These are phyloP conservation scores for Pythium monospermum DNA, from an alignment of 352 stramenopile genomes.

Conservation along the genomic window DNA sequence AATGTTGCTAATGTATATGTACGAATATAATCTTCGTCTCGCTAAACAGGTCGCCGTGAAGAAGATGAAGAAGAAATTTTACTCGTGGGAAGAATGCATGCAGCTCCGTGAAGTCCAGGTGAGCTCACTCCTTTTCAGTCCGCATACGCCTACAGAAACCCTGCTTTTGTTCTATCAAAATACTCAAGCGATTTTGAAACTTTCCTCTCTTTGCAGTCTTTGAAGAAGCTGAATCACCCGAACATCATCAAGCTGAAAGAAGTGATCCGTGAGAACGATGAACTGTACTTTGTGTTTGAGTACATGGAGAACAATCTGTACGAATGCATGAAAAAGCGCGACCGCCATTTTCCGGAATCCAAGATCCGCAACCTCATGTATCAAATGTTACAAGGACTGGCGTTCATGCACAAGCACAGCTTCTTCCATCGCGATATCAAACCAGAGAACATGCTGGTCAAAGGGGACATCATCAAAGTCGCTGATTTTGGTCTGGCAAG, in stretches of 20 bases:
- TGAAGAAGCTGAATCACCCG: constrained; percentile 95
- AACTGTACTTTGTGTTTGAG: constrained; percentile 99
- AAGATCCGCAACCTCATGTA: constrained; percentile 97
- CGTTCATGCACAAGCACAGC: constrained; percentile 98
- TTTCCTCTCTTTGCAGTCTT: constrained; percentile 36
- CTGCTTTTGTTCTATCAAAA: not conserved
- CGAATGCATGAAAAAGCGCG: constrained; percentile 94
- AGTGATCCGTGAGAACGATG: constrained; percentile 96
- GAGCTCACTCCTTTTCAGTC: constrained; percentile 14
- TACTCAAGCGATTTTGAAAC: not conserved
- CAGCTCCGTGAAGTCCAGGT: constrained; percentile 96
- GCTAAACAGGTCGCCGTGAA: constrained; percentile 94
- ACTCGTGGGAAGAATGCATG: constrained; percentile 95
- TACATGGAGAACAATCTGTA: constrained; percentile 99
- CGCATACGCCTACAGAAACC: no score
- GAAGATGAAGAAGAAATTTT: constrained; percentile 98
- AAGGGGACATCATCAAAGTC: constrained; percentile 95
- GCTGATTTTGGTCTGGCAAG: constrained; percentile 98
- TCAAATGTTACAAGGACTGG: constrained; percentile 96
- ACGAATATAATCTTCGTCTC: no score
- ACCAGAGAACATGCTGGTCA: constrained; percentile 96
- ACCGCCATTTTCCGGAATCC: constrained; percentile 88
- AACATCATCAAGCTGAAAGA: constrained; percentile 99
- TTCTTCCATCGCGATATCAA: constrained; percentile 99
- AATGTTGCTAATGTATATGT: no score